Evolutionary conservation across 306 rosid species (phyloP), one percentile per base, ranked within the genome.

Genomic region (Dalbergia oliveri): DNA sequence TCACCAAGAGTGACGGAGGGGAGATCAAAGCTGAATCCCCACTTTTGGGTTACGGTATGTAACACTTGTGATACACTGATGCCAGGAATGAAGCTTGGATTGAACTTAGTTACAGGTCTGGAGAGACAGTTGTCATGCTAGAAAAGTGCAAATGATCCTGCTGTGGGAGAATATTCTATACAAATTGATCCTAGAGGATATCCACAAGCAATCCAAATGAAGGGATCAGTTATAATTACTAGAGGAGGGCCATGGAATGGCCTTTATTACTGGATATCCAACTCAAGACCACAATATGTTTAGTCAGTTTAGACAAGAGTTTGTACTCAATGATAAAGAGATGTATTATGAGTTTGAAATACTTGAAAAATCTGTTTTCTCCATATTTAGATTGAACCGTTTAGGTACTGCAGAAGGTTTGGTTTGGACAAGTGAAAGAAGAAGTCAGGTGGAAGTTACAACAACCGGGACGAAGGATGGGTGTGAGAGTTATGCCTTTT

Each of bases 91-190:
- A 47, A 47, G 51, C 23, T 82, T 49, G 77, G 81, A 45, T 49
- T 65, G 77, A 63, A 67, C 68, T 16, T 45, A 6, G 66, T 9
- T 14, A 67, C 16, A 11, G 72, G 81, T 47, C 31, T 34, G 2
- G 72, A 81, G 1, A 81, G 14, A 13, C 47, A 18, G 37, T 1
- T 75, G 8, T 19, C 85, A 68, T 74, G 77, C 37, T 81, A 81
- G 85, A 81, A 49, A 75, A 68, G 59, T 15, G 18, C 15, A 35
- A 81, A 81, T 4, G 77, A 81, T 68, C 85, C 85, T 4, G 76
- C 50, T 2, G 19, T 10, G 34, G 76, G 76, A 53, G 76, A 72
- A 5, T 54, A 35, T 72, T 13, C 58, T 15, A 15, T 51, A 14
- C 15, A 51, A 51, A 51, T 51, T 51, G 58, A 51, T 51, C 58